Conservation (phyloP, 179 eudicot genomes). For the Patellifolia procumbens region DNA sequence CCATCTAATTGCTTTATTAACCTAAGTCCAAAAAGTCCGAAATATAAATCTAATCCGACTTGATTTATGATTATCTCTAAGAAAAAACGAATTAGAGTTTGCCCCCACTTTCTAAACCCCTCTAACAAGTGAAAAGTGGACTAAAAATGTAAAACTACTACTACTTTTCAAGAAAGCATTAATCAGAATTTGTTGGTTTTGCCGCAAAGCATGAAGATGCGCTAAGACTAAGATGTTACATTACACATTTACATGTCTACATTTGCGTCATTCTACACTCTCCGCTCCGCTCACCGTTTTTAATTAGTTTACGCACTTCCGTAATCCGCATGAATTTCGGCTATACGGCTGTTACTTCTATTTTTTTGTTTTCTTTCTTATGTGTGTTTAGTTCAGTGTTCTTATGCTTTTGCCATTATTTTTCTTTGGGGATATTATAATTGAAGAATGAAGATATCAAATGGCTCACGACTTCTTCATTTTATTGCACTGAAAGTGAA, state of each 20-base stretch:
- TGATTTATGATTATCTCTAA: no score
- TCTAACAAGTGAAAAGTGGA: no score
- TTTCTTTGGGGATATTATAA: no score
- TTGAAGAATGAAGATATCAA: neutral
- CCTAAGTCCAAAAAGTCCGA: no score
- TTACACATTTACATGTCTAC: neutral
- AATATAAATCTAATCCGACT: no score
- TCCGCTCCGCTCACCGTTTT: neutral
- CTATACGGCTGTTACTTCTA: neutral
- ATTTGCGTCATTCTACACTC: neutral
- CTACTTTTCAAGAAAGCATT: no score
- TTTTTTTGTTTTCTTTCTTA: neutral
- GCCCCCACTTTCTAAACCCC: no score
- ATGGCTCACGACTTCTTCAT: conserved; percentile 16
- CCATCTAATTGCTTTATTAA: no score
- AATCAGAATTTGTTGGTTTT: neutral
- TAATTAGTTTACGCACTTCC: conserved; percentile 5
- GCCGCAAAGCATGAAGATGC: conserved; percentile 2
- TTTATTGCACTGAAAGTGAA: neutral
- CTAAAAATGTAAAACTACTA: no score
- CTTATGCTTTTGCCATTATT: neutral
- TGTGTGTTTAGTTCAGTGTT: no score
- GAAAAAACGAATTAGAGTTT: no score
- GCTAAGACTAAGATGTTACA: neutral
- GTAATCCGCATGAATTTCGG: conserved; percentile 13